phyloP scores from a whole-genome alignment of 352 stramenopile species.

The Phytophthora sp. region DNA sequence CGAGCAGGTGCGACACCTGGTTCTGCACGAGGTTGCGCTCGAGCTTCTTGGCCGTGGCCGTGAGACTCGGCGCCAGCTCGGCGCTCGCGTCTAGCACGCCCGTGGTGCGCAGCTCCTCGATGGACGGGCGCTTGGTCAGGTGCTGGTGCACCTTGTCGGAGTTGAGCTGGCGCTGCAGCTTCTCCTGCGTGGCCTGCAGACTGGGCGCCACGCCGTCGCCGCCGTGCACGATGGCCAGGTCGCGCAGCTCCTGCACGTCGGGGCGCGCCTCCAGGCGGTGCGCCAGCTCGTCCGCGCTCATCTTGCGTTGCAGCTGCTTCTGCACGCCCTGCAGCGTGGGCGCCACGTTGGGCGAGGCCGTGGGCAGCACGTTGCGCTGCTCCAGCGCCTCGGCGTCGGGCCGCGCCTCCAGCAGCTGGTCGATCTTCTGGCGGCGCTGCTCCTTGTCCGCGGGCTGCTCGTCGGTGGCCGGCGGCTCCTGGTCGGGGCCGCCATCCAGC shows the following conservation, averaged over 20 bases:
- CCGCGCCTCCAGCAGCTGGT: slow-evolving; percentile 62
- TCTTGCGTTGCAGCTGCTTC: slow-evolving; percentile 74
- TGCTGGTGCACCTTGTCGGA: slow-evolving; percentile 76
- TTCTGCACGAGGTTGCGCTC: slow-evolving; percentile 81
- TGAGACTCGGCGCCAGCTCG: slow-evolving; percentile 66
- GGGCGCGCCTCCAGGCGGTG: slow-evolving; percentile 72
- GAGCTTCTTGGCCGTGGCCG: slow-evolving; percentile 79
- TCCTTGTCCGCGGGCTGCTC: slow-evolving; percentile 42
- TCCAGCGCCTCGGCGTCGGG: slow-evolving; percentile 65
- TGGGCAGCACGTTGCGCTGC: slow-evolving; percentile 59
- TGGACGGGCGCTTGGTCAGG: slow-evolving; percentile 73
- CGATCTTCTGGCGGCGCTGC: slow-evolving; percentile 64
- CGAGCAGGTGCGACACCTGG: slow-evolving; percentile 80
- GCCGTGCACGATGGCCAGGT: slow-evolving; percentile 71
- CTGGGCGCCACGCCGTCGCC: slow-evolving; percentile 71
- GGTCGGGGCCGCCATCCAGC: slow-evolving; percentile 33
- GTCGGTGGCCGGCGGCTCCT: slow-evolving; percentile 32
- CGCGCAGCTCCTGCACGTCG: slow-evolving; percentile 76
- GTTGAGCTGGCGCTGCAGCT: slow-evolving; percentile 76
- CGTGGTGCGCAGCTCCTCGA: slow-evolving; percentile 61
- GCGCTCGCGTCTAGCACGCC: slow-evolving; percentile 68
- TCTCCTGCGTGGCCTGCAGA: slow-evolving; percentile 81
- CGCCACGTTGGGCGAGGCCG: slow-evolving; percentile 49
- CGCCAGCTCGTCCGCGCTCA: slow-evolving; percentile 77
- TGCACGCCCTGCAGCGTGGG: slow-evolving; percentile 70